phyloP scores from a whole-genome alignment of 352 stramenopile genomes.

The Achlya hypogyna region DNA sequence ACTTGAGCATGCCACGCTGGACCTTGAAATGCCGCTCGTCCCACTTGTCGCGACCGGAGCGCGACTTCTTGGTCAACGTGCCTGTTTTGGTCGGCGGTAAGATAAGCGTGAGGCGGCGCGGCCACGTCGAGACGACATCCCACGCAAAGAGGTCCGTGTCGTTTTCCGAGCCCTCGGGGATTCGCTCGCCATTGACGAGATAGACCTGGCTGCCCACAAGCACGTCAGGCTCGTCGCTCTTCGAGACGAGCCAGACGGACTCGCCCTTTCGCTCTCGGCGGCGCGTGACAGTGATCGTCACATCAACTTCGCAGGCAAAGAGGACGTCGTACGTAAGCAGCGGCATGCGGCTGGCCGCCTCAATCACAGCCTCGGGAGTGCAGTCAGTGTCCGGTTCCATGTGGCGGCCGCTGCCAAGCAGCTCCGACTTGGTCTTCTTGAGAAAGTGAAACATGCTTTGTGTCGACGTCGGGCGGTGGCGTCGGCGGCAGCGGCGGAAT shows the following conservation, averaged over 20 bases:
- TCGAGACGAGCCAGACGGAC: slow-evolving; percentile 22
- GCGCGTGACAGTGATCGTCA: slow-evolving; percentile 47
- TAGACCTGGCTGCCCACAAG: slow-evolving; percentile 68
- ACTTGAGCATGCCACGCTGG: slow-evolving; percentile 71
- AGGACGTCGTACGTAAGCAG: slow-evolving; percentile 13
- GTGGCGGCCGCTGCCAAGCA: background rate
- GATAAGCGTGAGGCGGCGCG: slow-evolving; percentile 38
- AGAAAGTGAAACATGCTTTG: slow-evolving; percentile 15
- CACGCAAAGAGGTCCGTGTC: slow-evolving; percentile 4
- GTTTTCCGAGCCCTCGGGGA: background rate
- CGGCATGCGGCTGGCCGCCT: slow-evolving; percentile 4
- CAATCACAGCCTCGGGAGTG: background rate
- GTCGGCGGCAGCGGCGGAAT: too few species aligned
- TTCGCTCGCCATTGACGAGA: slow-evolving; percentile 32
- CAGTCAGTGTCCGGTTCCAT: background rate
- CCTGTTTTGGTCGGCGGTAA: slow-evolving; percentile 74
- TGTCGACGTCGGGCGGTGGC: too few species aligned
- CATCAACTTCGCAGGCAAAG: background rate
- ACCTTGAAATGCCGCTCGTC: slow-evolving; percentile 72
- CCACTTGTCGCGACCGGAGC: slow-evolving; percentile 81
- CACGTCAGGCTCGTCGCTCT: slow-evolving; percentile 26
- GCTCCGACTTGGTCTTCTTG: slow-evolving; percentile 17
- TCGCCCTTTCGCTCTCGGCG: slow-evolving; percentile 41
- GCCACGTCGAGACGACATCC: background rate
- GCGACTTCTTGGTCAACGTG: slow-evolving; percentile 76